Base-by-base conservation (phyloP, 2,329 filamentous ascomycete genomes). In the Pseudohalonectria lignicola region DNA sequence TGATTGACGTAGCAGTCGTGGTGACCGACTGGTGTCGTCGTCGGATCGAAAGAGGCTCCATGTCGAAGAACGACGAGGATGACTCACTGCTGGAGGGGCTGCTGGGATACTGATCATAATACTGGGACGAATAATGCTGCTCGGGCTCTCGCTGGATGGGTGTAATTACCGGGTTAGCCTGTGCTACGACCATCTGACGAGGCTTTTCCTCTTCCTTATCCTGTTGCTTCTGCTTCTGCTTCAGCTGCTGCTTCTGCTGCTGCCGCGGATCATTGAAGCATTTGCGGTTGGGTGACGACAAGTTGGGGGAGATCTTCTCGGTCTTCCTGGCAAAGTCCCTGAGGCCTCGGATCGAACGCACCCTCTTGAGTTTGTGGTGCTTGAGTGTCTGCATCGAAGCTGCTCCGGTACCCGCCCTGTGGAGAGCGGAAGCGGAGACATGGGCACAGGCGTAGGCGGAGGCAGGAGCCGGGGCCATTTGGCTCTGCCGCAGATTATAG, bases 1-100 rank as follows among this genome's bases (percentile, higher is more conserved):
- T 56, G 23, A 64, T 46, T 16, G 61, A 63, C 4, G 64, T 66
- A 23, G 60, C 60, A 19, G 57, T 47, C 2, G 64, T 66, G 26
- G 53, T 45, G 34, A 64, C 53, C 0, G 63, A 66, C 32, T 54
- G 57, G 21, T 59, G 54, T 29, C 57, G 51, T 23, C 49, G 53
- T 8, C 53, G 52, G 23, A 55, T 45, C 13, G 54, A 55, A 10
- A 52, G 51, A 4, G 53, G 53, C 29, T 57, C 53, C 36, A 60
- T 47, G 17, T 48, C 55, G 41, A 49, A 54, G 4, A 61, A 66
- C 20, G 52, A 61, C 32, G 55, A 19, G 3, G 28, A 37, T 6
- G 36, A 37, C 15, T 31, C 36, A 37, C 55, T 37, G 28, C 36
- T 37, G 19, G 19, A 23, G n/a, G 36, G 23, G 43, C 55, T 60